Evolutionary conservation across 306 rosid genomes (phyloP).

Genomic region (Fragaria ananassa): DNA sequence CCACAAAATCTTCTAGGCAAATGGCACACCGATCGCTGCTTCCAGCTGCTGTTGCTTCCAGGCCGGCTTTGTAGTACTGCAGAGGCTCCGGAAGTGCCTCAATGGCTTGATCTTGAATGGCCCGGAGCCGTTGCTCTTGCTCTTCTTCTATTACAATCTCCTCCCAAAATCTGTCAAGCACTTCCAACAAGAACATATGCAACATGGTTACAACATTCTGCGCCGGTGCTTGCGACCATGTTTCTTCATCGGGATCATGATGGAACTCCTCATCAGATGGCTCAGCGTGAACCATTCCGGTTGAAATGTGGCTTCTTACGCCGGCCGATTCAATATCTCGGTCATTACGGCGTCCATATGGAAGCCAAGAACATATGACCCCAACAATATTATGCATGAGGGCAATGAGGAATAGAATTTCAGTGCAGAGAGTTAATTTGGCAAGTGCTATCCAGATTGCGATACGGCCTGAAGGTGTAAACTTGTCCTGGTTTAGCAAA

Average conservation of each 20-base stretch:
- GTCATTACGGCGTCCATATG: neutral
- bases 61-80: neutral
- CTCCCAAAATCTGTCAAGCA: conserved; percentile 20
- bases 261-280: neutral
- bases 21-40: conserved; percentile 10
- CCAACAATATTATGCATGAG: conserved; percentile 15
- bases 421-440: conserved; percentile 3
- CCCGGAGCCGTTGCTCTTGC: neutral
- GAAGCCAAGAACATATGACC: conserved; percentile 5
- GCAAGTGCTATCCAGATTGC: conserved; percentile 6
- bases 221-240: neutral
- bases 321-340: neutral
- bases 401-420: neutral
- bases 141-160: conserved; percentile 14
- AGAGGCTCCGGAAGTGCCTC: conserved; percentile 8
- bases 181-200: conserved; percentile 14
- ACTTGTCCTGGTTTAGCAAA: conserved; percentile 3
- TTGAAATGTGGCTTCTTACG: neutral
- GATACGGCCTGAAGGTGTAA: conserved; percentile 2
- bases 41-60: neutral
- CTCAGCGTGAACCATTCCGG: neutral
- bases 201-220: conserved; percentile 1
- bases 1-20: conserved; percentile 12
- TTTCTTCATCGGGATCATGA: neutral
- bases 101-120: neutral